Evolutionary conservation across 163 green algal species (phyloP), one percentile per base, ranked within the genome.

Genomic region (Scenedesmus sp.): DNA sequence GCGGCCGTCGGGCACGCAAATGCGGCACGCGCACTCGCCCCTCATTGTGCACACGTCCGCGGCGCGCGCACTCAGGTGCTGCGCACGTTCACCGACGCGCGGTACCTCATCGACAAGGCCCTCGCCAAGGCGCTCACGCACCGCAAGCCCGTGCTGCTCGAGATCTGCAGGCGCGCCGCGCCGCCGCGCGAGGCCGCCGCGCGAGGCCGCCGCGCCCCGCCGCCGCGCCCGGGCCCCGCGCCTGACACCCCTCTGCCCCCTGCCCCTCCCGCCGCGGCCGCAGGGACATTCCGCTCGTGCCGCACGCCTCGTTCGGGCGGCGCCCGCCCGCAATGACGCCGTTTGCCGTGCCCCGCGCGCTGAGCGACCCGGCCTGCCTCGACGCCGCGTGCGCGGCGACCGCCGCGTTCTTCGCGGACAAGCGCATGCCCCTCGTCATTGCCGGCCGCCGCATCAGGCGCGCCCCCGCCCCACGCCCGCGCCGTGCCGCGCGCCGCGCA

Each of bases 401-500:
- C 0, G 77, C 75, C 2, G 67, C 53, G 0, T 89, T 93, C 48
- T 67, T 94, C 63, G 84, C 84, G 45, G 60, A 60, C 53, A 87
- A 86, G 39, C 31, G 77, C 24, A 90, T 90, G 80, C 90, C 87
- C 2, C 84, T 92, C 26, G 42, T 90, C 15, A 80, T 94, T 7
- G 33, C 20, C 10, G 70, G 70, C 10, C 31, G 70, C 22, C 56
- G 70, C 33, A 54, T 39, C 15, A 67, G 70, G 70, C 69, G 54
- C 3, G 53, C 34, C 24, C n/a, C n/a, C n/a, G n/a, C n/a, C n/a
- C n/a, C n/a, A n/a, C n/a, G n/a, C n/a, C n/a, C n/a, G n/a, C n/a
- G n/a, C n/a, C n/a, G n/a, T n/a, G n/a, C n/a, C n/a, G n/a, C n/a
- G n/a, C n/a, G n/a, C n/a, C n/a, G n/a, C n/a, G n/a, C n/a, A n/a